Percentiles rank a stretch among this genome's conserved stretches.
phyloP scores from a whole-genome alignment of 176 grass and related monocot genomes.

The Oryza meridionalis region DNA sequence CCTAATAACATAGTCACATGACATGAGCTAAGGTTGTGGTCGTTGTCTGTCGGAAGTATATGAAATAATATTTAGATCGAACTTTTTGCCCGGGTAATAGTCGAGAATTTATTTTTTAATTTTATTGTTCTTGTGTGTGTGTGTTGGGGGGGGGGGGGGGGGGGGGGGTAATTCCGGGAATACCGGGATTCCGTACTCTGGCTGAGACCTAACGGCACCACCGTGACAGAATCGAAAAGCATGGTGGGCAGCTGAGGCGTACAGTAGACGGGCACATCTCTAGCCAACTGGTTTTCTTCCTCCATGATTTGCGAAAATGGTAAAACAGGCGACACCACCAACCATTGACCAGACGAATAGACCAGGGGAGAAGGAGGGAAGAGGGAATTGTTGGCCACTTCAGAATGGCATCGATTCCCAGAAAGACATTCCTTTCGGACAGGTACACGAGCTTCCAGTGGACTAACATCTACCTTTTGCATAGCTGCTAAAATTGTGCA shows the following conservation, averaged over 20 bases:
- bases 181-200: not conserved
- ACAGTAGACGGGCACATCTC: not conserved
- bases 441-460: not conserved
- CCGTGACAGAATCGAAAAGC: not conserved
- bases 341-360: constrained; percentile 31
- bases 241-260: constrained; percentile 1
- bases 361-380: not conserved
- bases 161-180: not conserved
- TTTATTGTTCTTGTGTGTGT: too few relatives aligned
- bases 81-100: not conserved
- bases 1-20: not conserved
- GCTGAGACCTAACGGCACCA: not conserved
- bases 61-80: not conserved
- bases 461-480: not conserved
- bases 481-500: not conserved
- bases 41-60: too few relatives aligned
- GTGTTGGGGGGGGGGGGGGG: too few relatives aligned
- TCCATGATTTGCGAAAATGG: not conserved
- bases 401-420: constrained; percentile 16
- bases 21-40: not conserved
- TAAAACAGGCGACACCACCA: constrained; percentile 27
- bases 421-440: constrained; percentile 28
- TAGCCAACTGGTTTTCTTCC: not conserved
- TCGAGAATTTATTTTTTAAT: too few relatives aligned
- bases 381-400: not conserved